These are phyloP conservation scores for Toxicodendron radicans DNA, from an alignment of 345 rosid species.

Conservation along the genomic window DNA sequence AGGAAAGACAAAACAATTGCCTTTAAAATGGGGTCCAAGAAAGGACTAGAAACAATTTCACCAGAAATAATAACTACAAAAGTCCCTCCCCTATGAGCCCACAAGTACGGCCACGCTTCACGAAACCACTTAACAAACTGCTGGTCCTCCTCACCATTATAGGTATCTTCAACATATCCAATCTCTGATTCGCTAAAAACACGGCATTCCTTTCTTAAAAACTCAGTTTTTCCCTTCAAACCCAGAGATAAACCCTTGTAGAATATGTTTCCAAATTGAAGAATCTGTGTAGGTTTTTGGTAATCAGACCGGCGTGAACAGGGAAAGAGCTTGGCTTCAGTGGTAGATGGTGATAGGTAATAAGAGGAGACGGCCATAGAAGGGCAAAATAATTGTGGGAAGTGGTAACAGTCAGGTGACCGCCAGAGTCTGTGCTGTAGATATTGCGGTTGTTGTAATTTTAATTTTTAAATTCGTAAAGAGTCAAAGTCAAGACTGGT, in stretches of 20 bases:
- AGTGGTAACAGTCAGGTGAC: not conserved
- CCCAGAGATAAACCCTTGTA: not conserved
- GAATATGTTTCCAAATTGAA: not conserved
- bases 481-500: too few species aligned
- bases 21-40: conserved; percentile 69
- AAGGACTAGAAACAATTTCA: conserved; percentile 55
- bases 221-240: not conserved
- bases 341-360: not conserved
- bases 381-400: not conserved
- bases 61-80: conserved; percentile 76
- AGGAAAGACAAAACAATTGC: conserved; percentile 28
- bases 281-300: conserved; percentile 1
- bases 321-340: conserved; percentile 3
- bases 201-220: conserved; percentile 25
- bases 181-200: conserved; percentile 40
- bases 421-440: not conserved
- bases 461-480: too few species aligned
- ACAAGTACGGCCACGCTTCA: conserved; percentile 96
- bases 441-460: too few species aligned
- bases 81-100: conserved; percentile 81
- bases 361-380: conserved; percentile 15
- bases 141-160: conserved; percentile 50
- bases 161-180: conserved; percentile 26
- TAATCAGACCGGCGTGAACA: not conserved
- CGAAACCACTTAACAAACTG: conserved; percentile 94